These are phyloP conservation scores for Hemileccinum rubropunctum DNA, from an alignment of 768 basidiomycete genomes.

Conservation along the genomic window DNA sequence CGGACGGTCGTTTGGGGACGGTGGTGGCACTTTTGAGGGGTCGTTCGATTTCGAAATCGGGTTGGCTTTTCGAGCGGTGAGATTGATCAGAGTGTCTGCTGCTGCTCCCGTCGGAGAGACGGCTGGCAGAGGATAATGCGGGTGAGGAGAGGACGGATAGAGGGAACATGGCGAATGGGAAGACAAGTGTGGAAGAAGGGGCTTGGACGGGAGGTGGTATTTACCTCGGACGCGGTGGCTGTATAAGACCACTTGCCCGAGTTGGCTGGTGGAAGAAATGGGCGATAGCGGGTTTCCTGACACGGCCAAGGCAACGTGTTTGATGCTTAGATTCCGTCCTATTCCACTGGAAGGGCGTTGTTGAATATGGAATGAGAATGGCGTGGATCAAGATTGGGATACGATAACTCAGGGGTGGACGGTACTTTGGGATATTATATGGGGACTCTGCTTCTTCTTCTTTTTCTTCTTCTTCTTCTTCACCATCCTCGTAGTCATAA, in stretches of 20 bases:
- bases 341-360: slow-evolving; percentile 22
- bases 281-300: slow-evolving; percentile 30
- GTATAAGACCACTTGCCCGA: slow-evolving; percentile 31
- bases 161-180: slow-evolving; percentile 24
- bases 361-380: slow-evolving; percentile 25
- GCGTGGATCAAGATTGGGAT: slow-evolving; percentile 31
- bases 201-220: slow-evolving; percentile 19
- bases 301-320: slow-evolving; percentile 34
- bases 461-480: too few species aligned
- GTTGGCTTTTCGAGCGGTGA: slow-evolving; percentile 40
- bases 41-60: slow-evolving; percentile 70
- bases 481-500: too few species aligned
- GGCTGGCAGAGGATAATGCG: slow-evolving; percentile 33
- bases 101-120: slow-evolving; percentile 39
- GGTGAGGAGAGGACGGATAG: slow-evolving; percentile 32
- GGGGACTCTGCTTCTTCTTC: too few species aligned
- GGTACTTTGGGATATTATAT: too few species aligned
- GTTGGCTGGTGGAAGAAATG: slow-evolving; percentile 27
- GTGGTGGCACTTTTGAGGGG: slow-evolving; percentile 35
- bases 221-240: slow-evolving; percentile 34
- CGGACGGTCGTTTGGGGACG: slow-evolving; percentile 31
- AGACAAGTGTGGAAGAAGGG: slow-evolving; percentile 12
- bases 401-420: too few species aligned
- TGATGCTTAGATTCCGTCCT: slow-evolving; percentile 19
- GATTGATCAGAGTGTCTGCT: slow-evolving; percentile 31